Evolutionary conservation across 345 rosid species (phyloP).

Genomic region (Camelina laxa): DNA sequence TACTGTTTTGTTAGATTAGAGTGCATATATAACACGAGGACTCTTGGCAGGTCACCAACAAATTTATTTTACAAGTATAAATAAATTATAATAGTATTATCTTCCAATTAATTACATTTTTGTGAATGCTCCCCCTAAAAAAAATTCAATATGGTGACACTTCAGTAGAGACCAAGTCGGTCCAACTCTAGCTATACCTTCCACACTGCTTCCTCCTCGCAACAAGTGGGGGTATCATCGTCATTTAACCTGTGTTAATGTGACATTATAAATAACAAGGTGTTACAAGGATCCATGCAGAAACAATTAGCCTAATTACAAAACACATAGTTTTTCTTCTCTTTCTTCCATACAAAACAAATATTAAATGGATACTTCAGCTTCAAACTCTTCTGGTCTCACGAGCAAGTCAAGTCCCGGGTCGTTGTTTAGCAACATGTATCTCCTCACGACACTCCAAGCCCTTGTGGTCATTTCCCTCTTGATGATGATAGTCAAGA

Average conservation of each 20-base stretch:
- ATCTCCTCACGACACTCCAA: constrained; percentile 35
- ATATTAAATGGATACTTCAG: constrained; percentile 28
- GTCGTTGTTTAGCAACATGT: constrained; percentile 22
- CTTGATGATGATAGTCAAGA: constrained; percentile 36
- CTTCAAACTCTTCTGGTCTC: constrained; percentile 40
- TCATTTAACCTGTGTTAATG: neutral
- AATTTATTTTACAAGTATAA: constrained; percentile 2
- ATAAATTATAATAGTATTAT: neutral
- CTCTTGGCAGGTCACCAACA: constrained; percentile 45
- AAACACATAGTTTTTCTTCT: constrained; percentile 10
- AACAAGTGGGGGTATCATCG: constrained; percentile 22
- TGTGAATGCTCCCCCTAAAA: neutral
- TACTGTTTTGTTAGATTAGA: neutral
- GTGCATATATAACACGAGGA: constrained; percentile 44
- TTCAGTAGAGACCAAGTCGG: constrained; percentile 30
- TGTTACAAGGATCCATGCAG: constrained; percentile 28
- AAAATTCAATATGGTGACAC: constrained; percentile 6
- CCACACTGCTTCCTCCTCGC: constrained; percentile 17
- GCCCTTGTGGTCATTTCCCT: constrained; percentile 27
- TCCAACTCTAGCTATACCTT: constrained; percentile 19
- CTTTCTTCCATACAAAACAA: neutral
- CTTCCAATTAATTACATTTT: neutral
- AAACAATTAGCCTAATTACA: constrained; percentile 11
- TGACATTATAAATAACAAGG: constrained; percentile 33
- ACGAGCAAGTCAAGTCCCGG: constrained; percentile 1